These are phyloP conservation scores for Salmacisia buchloeana DNA, from an alignment of 1,284 basidiomycete species.

Conservation along the genomic window DNA sequence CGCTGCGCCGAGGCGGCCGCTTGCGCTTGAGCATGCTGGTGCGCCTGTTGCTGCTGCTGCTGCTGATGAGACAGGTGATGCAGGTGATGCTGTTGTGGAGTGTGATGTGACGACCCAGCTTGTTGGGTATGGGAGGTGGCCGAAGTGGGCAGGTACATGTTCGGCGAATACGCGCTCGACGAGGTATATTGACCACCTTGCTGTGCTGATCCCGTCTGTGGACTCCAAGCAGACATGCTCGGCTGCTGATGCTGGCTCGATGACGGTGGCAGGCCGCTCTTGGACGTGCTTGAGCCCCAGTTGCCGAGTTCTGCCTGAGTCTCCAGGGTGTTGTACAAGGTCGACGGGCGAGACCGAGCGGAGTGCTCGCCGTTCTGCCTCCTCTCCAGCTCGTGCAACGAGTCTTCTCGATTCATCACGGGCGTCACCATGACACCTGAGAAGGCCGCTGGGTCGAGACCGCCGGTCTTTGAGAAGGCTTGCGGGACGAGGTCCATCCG, in stretches of 20 bases:
- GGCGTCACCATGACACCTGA: constrained; percentile 34
- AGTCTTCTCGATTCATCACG: constrained; percentile 43
- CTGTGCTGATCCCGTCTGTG: no score
- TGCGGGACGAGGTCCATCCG: constrained; percentile 85
- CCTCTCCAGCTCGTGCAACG: constrained; percentile 53
- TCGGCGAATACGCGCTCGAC: background rate
- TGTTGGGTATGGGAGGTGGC: constrained; percentile 9
- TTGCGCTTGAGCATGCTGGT: background rate
- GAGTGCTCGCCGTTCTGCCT: constrained; percentile 53
- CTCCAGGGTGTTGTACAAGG: constrained; percentile 5
- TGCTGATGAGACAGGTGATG: constrained; percentile 10
- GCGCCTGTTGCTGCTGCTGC: constrained; percentile 6
- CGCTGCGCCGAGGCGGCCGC: background rate
- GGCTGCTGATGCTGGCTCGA: background rate
- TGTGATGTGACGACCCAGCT: constrained; percentile 13
- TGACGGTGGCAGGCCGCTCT: background rate
- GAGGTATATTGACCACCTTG: no score
- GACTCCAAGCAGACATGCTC: no score
- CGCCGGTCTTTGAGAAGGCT: constrained; percentile 60
- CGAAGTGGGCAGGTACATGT: background rate
- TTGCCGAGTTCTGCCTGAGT: background rate
- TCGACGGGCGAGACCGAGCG: background rate
- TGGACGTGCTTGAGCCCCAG: background rate
- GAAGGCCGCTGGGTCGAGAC: constrained; percentile 33
- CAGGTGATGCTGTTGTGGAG: constrained; percentile 18